Base-by-base conservation (phyloP, 2,329 filamentous ascomycete species). In the Neospermospora avenae region DNA sequence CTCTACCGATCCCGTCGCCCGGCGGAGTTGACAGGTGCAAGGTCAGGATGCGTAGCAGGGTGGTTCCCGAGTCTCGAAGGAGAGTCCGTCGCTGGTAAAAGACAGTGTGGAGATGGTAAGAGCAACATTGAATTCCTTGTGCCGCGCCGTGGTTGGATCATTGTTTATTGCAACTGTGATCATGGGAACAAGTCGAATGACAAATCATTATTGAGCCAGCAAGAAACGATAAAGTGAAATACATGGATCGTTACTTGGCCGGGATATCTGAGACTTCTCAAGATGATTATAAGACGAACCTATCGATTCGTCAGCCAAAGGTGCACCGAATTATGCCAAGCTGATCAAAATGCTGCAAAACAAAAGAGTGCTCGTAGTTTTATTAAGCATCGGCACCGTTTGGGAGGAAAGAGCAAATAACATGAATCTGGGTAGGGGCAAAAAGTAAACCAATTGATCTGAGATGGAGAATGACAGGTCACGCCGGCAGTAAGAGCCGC, bases 401-500 rank as follows among this genome's bases (percentile, higher is more conserved):
- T 14, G 20, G 18, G n/a, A 24, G 22, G 10, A 37, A 37, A 51
- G n/a, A 18, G 22, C 34, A 37, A 35, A 14, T 14, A 7, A 48
- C 24, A 28, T 28, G 24, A 13, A 31, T 18, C 8, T 44, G n/a
- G n/a, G n/a, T n/a, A 25, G 11, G 25, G 22, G n/a, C 18, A 51
- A 37, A 35, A 51, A 31, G 46, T 14, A 35, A 51, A 25, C 44
- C n/a, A 20, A 46, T n/a, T 25, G 28, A n/a, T 49, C 25, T 11
- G 14, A 34, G 45, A 35, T 49, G 16, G 45, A 25, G 34, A 22
- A 22, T 28, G 28, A 51, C n/a, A 51, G 48, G 48, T 37, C 6
- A 46, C 34, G 22, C 20, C 51, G 51, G 51, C 37, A 54, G 20
- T 54, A 22, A 42, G 35, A 42, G 51, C 51, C 37, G 48, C 48